Base-by-base conservation (phyloP, 176 grass and related monocot species). In the Poa annua region DNA sequence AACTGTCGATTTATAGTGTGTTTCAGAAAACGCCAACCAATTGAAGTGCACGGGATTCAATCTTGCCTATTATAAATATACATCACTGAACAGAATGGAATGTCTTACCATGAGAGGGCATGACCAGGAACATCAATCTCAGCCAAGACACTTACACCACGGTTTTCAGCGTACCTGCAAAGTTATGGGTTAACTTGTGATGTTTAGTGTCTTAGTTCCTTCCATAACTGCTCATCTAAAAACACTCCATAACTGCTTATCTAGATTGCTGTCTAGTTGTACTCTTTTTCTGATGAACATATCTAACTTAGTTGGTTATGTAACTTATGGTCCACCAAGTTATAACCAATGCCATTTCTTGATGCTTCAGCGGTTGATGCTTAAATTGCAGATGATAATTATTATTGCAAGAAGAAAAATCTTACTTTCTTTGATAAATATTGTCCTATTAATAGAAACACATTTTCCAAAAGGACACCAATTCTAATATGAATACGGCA, bases 71-170 rank as follows among this genome's bases (percentile, higher is more conserved):
- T 47, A 48, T 14, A 12, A 20, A 6, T 24, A 34, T 64, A 44
- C 74, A 73, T 72, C 51, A 81, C 26, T 77, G 29, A 65, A 63
- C 54, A 77, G 16, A 56, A 66, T 60, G 8, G 56, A 80, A 54
- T 80, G 52, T 52, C 35, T 89, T 86, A 98, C 92, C 96, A 98
- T 89, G 96, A 98, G 15, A 47, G 79, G 82, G 90, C 84, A 88
- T 98, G 96, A 19, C 96, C 96, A 65, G 96, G 96, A 80, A 95
- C 92, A 95, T 98, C 96, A 80, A 98, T 93, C 87, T 98, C 96
- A 55, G 96, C 96, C 87, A 98, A 87, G 38, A 98, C 91, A 87
- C 95, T 98, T 74, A 98, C 83, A 75, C 96, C 96, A 84, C 86
- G 36, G 20, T 82, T 94, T 90, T 95, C 85, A 80, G 92, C 92